phyloP scores from a whole-genome alignment of 1,284 basidiomycete genomes.

The Rhodotorula sp. region DNA sequence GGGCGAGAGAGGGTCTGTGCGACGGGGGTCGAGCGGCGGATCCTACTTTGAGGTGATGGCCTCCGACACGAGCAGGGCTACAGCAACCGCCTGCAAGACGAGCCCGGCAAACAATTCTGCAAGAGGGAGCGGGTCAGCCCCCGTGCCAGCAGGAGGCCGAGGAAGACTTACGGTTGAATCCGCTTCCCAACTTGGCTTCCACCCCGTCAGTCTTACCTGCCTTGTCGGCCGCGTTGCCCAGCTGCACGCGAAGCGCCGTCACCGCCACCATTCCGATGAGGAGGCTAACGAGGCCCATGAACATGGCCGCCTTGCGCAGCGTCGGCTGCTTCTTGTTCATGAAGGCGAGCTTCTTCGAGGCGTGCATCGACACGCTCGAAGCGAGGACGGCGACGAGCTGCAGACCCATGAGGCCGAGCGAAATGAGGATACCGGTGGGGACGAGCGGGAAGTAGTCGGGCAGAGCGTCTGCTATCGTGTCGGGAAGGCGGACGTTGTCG shows the following conservation, averaged over 20 bases:
- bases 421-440: constrained; percentile 31
- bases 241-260: constrained; percentile 12
- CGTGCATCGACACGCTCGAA: constrained; percentile 20
- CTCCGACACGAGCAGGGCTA: constrained; percentile 17
- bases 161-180: constrained; percentile 24
- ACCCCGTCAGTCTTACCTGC: not conserved
- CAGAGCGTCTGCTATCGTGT: constrained; percentile 4
- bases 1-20: not conserved
- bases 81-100: constrained; percentile 15
- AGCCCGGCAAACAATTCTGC: constrained; percentile 28
- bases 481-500: constrained; percentile 5
- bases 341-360: constrained; percentile 11
- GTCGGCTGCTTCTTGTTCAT: constrained; percentile 8
- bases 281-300: constrained; percentile 5
- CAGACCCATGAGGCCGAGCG: constrained; percentile 22
- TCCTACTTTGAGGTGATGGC: constrained; percentile 8
- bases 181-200: constrained; percentile 9
- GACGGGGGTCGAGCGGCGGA: not conserved
- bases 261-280: constrained; percentile 16
- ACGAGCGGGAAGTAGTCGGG: constrained; percentile 35
- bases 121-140: not conserved
- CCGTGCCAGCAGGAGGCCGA: not conserved
- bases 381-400: constrained; percentile 18
- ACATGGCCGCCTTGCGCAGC: constrained; percentile 19
- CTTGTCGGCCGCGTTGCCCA: constrained; percentile 10